Conservation (phyloP, 495 filamentous ascomycete species). For the Aspergillus coremiiformis region DNA sequence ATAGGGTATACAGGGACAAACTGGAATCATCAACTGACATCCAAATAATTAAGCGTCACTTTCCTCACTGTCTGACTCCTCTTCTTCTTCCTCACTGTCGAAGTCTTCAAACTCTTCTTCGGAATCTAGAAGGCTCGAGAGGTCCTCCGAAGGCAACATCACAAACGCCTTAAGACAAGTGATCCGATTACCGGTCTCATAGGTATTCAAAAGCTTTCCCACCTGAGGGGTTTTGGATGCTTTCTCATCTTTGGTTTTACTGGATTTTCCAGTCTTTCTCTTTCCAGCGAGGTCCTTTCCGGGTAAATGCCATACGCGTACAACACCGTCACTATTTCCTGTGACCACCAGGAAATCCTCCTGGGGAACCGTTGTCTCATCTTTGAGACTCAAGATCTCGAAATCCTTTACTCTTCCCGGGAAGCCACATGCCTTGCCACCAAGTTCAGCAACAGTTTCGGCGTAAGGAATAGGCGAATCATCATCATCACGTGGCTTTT, state of each 20-base stretch:
- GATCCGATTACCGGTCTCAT: slow-evolving; percentile 80
- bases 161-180: slow-evolving; percentile 83
- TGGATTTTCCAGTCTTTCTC: slow-evolving; percentile 16
- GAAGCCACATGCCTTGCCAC: slow-evolving; percentile 61
- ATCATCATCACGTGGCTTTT: slow-evolving; percentile 21
- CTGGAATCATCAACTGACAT: neutral
- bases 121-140: slow-evolving; percentile 26
- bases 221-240: slow-evolving; percentile 40
- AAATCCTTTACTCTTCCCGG: slow-evolving; percentile 84
- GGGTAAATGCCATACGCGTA: slow-evolving; percentile 65
- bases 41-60: slow-evolving; percentile 31
- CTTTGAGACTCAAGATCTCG: slow-evolving; percentile 45
- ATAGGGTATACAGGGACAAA: slow-evolving; percentile 17
- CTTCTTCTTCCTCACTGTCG: slow-evolving; percentile 30
- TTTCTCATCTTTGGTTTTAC: slow-evolving; percentile 32
- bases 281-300: slow-evolving; percentile 22
- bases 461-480: slow-evolving; percentile 39
- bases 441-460: slow-evolving; percentile 66
- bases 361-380: slow-evolving; percentile 26
- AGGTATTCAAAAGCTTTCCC: slow-evolving; percentile 66
- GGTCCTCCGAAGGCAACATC: slow-evolving; percentile 52
- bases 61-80: slow-evolving; percentile 39
- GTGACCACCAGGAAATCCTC: slow-evolving; percentile 56
- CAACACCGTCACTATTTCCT: slow-evolving; percentile 71
- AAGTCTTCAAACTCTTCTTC: slow-evolving; percentile 26